phyloP scores from a whole-genome alignment of 2,329 filamentous ascomycete genomes.

The Leptographium flavum region DNA sequence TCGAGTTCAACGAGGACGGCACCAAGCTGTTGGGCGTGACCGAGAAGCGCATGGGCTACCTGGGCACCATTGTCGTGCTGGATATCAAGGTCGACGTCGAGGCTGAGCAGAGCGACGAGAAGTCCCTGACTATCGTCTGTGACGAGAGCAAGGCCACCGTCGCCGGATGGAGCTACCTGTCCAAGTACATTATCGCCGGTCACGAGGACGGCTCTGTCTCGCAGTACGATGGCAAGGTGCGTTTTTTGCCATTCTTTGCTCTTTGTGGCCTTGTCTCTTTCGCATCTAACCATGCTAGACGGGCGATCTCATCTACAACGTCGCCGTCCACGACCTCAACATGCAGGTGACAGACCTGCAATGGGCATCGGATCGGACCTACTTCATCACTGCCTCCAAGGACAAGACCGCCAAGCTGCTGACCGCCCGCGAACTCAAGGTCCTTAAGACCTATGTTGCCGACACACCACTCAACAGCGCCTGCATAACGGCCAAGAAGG shows the following conservation, averaged over 20 bases:
- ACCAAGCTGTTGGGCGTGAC: constrained; percentile 83
- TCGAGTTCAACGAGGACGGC: constrained; percentile 94
- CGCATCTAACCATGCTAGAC: constrained; percentile 37
- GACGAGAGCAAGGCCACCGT: constrained; percentile 95
- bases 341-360: constrained; percentile 81
- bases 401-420: constrained; percentile 96
- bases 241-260: not conserved
- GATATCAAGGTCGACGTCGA: constrained; percentile 76
- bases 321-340: constrained; percentile 82
- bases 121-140: constrained; percentile 74
- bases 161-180: constrained; percentile 88
- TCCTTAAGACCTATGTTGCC: constrained; percentile 82
- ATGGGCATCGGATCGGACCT: constrained; percentile 85
- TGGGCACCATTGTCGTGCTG: constrained; percentile 86
- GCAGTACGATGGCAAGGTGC: constrained; percentile 67
- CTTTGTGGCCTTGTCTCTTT: not conserved
- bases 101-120: constrained; percentile 74
- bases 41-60: constrained; percentile 94
- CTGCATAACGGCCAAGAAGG: constrained; percentile 85
- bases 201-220: constrained; percentile 94
- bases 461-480: constrained; percentile 97
- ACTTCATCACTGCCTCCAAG: constrained; percentile 96
- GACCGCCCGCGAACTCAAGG: constrained; percentile 70
- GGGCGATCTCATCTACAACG: constrained; percentile 89
- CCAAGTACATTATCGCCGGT: constrained; percentile 91